phyloP scores from a whole-genome alignment of 352 stramenopile genomes.

The Globisporangium carolinianum region DNA sequence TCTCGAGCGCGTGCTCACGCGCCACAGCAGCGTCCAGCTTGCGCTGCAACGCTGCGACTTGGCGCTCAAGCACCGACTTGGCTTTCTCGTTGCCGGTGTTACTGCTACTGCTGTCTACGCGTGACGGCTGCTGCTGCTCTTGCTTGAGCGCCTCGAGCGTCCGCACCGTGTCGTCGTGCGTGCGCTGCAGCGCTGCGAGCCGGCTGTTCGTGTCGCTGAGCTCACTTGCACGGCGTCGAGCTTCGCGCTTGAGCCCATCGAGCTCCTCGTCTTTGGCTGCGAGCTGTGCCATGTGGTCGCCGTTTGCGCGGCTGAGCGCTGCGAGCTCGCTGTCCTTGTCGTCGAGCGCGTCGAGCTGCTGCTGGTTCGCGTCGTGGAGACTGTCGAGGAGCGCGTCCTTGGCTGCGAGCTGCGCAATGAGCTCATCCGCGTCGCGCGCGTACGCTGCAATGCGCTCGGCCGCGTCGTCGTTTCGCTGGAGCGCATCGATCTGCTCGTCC shows the following conservation, averaged over 20 bases:
- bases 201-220: conserved; percentile 15
- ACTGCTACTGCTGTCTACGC: neutral
- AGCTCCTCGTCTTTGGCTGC: conserved; percentile 23
- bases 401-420: conserved; percentile 6
- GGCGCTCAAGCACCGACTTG: conserved; percentile 10
- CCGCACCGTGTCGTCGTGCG: conserved; percentile 20
- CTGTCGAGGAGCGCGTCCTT: conserved; percentile 8
- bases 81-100: conserved; percentile 1
- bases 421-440: conserved; percentile 6
- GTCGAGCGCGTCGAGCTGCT: conserved; percentile 21
- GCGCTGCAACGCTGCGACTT: conserved; percentile 20
- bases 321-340: conserved; percentile 25
- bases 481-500: neutral
- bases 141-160: conserved; percentile 4
- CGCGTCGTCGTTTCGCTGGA: conserved; percentile 1
- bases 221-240: conserved; percentile 12
- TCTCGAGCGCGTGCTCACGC: conserved; percentile 23
- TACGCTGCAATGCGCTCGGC: conserved; percentile 2
- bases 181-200: conserved; percentile 16
- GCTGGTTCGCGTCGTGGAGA: conserved; percentile 11
- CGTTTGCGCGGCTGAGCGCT: conserved; percentile 15
- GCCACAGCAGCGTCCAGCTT: conserved; percentile 22
- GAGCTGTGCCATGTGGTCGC: conserved; percentile 16
- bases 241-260: conserved; percentile 15
- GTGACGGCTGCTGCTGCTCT: too few species aligned